These are phyloP conservation scores for Macroventuria anomochaeta DNA, from an alignment of 2,329 filamentous ascomycete genomes.

Conservation along the genomic window DNA sequence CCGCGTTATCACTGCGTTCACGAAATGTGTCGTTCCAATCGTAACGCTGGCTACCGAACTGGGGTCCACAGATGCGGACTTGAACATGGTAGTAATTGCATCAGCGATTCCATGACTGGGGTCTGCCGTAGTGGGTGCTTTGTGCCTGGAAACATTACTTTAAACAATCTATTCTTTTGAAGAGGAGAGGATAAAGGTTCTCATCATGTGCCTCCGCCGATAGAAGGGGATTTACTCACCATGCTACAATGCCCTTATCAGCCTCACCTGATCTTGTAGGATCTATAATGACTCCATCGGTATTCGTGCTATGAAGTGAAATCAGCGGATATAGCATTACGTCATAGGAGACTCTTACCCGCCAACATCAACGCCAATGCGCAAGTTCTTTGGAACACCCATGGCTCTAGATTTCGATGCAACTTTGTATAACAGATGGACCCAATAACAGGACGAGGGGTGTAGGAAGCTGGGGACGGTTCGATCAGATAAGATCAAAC, in stretches of 20 bases:
- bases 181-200: background rate
- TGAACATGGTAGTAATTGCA: conserved; percentile 48
- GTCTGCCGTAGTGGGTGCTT: conserved; percentile 47
- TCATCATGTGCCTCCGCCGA: conserved; percentile 20
- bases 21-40: conserved; percentile 61
- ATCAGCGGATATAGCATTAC: conserved; percentile 10
- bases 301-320: conserved; percentile 39
- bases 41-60: conserved; percentile 53
- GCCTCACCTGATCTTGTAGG: conserved; percentile 35
- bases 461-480: background rate
- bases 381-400: conserved; percentile 33
- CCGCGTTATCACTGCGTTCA: conserved; percentile 60
- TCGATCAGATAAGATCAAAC: conserved; percentile 16
- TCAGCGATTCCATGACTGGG: conserved; percentile 47
- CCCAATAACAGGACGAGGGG: conserved; percentile 7
- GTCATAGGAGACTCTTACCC: conserved; percentile 35
- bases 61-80: conserved; percentile 38
- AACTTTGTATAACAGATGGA: background rate
- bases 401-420: conserved; percentile 12
- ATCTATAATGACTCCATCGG: conserved; percentile 47
- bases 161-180: background rate
- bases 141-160: conserved; percentile 37
- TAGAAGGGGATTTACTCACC: conserved; percentile 26
- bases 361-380: conserved; percentile 55
- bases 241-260: conserved; percentile 44